Evolutionary conservation across 441 rosid species (phyloP).

Genomic region (Mallotus japonicus): DNA sequence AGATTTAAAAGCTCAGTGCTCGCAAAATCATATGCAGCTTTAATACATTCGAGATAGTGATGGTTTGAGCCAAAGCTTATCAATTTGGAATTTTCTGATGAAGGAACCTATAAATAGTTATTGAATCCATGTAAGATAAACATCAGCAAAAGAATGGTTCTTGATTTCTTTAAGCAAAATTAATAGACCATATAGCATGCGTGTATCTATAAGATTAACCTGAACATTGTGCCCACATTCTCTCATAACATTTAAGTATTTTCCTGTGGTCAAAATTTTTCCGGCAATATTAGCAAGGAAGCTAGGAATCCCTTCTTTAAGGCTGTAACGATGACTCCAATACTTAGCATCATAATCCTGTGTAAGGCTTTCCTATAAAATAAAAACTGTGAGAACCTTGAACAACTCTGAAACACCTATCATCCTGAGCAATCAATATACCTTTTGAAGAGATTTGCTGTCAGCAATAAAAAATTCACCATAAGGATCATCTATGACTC

Average conservation of each 20-base stretch:
- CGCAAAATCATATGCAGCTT: slow-evolving; percentile 87
- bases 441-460: slow-evolving; percentile 88
- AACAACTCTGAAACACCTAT: slow-evolving; percentile 19
- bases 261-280: slow-evolving; percentile 92
- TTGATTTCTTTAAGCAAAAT: slow-evolving; percentile 10
- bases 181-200: slow-evolving; percentile 2
- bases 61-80: slow-evolving; percentile 81
- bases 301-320: slow-evolving; percentile 92
- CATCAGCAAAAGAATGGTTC: slow-evolving; percentile 11
- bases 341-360: slow-evolving; percentile 80
- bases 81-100: slow-evolving; percentile 79
- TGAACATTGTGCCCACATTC: slow-evolving; percentile 97
- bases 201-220: slow-evolving; percentile 39
- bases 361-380: slow-evolving; percentile 87
- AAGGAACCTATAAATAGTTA: slow-evolving; percentile 58
- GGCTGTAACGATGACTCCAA: slow-evolving; percentile 88
- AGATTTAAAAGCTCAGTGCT: slow-evolving; percentile 81
- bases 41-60: slow-evolving; percentile 93
- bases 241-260: slow-evolving; percentile 95
- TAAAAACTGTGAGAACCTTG: slow-evolving; percentile 30
- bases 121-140: slow-evolving; percentile 22
- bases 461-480: slow-evolving; percentile 96
- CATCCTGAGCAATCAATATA: slow-evolving; percentile 26
- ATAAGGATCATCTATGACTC: slow-evolving; percentile 93
- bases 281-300: slow-evolving; percentile 92